A percentile compares a stretch with the other conserved stretches of the same genome.
Conservation (phyloP, 352 stramenopile genomes). For the Globisporangium viniferum region DNA sequence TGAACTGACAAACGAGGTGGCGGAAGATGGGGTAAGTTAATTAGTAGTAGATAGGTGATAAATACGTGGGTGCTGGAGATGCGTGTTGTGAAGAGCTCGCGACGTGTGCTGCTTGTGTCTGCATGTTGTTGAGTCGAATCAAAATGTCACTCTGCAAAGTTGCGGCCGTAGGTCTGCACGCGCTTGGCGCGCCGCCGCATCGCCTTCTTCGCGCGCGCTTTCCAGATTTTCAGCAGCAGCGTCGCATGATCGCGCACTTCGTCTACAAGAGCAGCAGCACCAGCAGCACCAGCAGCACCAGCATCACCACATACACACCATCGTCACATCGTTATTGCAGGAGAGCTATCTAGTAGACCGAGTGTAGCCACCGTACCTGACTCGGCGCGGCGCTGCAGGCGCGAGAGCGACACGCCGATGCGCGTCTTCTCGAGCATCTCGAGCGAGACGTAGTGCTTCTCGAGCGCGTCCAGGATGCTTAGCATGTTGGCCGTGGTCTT, state of each 20-base stretch:
- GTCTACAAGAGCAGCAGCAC: not conserved
- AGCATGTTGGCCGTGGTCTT: conserved; percentile 45
- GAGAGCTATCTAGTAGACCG: not conserved
- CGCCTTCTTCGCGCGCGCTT: conserved; percentile 61
- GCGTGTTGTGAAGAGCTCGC: not conserved
- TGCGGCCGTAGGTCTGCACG: conserved; percentile 70
- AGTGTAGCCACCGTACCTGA: conserved; percentile 15
- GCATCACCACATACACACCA: not conserved
- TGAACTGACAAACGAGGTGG: too few species aligned
- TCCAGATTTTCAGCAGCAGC: conserved; percentile 63
- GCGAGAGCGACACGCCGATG: conserved; percentile 39
- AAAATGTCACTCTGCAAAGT: conserved; percentile 48
- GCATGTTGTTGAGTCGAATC: not conserved
- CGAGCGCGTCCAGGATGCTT: conserved; percentile 46
- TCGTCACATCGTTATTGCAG: not conserved
- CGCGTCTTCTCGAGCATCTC: conserved; percentile 80
- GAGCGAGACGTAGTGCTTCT: conserved; percentile 69
- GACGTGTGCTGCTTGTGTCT: not conserved
- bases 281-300: not conserved
- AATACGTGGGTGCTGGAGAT: not conserved
- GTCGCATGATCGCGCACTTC: conserved; percentile 38
- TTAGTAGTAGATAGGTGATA: conserved; percentile 1
- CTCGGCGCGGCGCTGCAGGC: conserved; percentile 32
- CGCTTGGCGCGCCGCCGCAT: conserved; percentile 48
- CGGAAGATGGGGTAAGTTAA: not conserved